A percentile compares a stretch with the other conserved stretches of the same genome.
Evolutionary conservation across 2,329 filamentous ascomycete species (phyloP).

Genomic region (Esteya vermicola): DNA sequence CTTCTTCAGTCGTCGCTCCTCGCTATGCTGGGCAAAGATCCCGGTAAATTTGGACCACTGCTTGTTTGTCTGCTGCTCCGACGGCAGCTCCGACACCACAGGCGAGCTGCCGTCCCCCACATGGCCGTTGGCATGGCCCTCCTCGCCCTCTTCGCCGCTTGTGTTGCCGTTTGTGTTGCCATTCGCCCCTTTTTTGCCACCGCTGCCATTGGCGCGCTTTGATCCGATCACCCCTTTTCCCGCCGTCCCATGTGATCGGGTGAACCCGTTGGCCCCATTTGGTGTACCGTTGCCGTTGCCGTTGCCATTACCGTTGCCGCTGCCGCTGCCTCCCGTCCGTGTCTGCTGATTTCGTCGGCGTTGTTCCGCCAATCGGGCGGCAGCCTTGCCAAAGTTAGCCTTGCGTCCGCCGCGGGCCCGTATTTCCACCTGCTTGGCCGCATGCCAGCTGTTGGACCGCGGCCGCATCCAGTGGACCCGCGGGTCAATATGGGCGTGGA

Average conservation of each 20-base stretch:
- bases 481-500: slow-evolving; percentile 34
- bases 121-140: no score
- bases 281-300: neutral
- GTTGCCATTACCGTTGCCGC: neutral
- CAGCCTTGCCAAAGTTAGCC: slow-evolving; percentile 31
- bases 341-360: neutral
- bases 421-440: slow-evolving; percentile 35
- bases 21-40: slow-evolving; percentile 3
- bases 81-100: slow-evolving; percentile 6
- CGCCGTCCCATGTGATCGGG: no score
- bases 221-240: no score
- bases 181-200: no score
- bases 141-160: no score
- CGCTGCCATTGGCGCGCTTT: no score
- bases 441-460: slow-evolving; percentile 29
- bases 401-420: slow-evolving; percentile 32
- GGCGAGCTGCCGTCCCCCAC: no score
- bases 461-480: slow-evolving; percentile 30
- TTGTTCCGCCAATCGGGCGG: slow-evolving; percentile 17
- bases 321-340: neutral
- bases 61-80: slow-evolving; percentile 1
- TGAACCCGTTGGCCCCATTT: no score
- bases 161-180: no score
- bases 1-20: neutral
- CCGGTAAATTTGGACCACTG: slow-evolving; percentile 3